phyloP scores from a whole-genome alignment of 163 green algal species.

The Scenedesmus sp. region DNA sequence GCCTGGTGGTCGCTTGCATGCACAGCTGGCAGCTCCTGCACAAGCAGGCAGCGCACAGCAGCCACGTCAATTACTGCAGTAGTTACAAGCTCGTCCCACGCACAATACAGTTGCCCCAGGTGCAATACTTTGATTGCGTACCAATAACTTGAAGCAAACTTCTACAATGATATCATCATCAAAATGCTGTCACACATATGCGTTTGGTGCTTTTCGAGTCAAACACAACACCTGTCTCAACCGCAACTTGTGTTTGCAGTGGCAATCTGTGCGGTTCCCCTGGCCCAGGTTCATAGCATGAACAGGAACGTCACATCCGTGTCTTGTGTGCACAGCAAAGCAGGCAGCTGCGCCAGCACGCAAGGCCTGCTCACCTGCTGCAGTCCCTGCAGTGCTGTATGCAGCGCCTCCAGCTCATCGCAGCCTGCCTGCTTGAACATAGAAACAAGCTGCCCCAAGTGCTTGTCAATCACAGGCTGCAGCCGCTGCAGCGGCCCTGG shows the following conservation, averaged over 20 bases:
- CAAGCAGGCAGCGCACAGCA: too few relatives aligned
- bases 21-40: conserved; percentile 14
- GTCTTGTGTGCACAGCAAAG: not conserved
- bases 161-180: too few relatives aligned
- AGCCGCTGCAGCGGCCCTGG: conserved; percentile 42
- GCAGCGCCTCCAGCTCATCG: not conserved
- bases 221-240: too few relatives aligned
- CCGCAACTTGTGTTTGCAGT: not conserved
- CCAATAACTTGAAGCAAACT: too few relatives aligned
- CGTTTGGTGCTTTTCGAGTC: too few relatives aligned
- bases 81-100: too few relatives aligned
- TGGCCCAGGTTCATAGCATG: not conserved
- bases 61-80: too few relatives aligned
- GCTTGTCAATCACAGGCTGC: not conserved
- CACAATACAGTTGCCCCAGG: too few relatives aligned
- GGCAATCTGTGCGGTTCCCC: not conserved
- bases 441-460: not conserved
- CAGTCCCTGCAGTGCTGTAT: not conserved
- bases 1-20: conserved; percentile 33
- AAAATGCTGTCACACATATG: too few relatives aligned
- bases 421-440: not conserved
- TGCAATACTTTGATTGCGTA: too few relatives aligned
- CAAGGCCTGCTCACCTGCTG: conserved; percentile 6
- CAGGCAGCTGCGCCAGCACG: not conserved
- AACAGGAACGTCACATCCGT: not conserved